These are phyloP conservation scores for Pythium guiyangense DNA, from an alignment of 352 stramenopile genomes.

Conservation along the genomic window DNA sequence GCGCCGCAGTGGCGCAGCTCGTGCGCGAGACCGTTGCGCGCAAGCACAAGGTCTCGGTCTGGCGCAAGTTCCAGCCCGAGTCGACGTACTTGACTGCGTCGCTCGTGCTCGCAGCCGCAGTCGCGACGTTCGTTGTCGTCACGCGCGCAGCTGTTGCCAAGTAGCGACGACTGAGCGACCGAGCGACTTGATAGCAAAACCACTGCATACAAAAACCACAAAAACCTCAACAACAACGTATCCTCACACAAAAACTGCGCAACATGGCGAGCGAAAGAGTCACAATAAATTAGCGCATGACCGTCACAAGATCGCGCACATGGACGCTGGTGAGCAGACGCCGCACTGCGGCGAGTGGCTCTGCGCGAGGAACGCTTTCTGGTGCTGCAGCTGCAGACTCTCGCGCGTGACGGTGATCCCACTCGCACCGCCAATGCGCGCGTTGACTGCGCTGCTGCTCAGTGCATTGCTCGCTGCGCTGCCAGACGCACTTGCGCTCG, in stretches of 20 bases:
- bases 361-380: conserved; percentile 77
- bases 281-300: background rate
- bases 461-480: background rate
- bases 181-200: too few species aligned
- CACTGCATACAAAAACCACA: too few species aligned
- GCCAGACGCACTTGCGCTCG: background rate
- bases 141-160: conserved; percentile 37
- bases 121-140: conserved; percentile 29
- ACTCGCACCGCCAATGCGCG: conserved; percentile 14
- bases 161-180: too few species aligned
- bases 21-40: conserved; percentile 38
- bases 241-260: background rate
- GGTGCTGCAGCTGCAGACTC: conserved; percentile 79
- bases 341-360: conserved; percentile 63
- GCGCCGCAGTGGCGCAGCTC: conserved; percentile 47
- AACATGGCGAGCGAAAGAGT: background rate
- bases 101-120: conserved; percentile 29
- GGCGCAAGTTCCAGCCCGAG: conserved; percentile 9
- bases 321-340: conserved; percentile 27
- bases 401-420: conserved; percentile 81
- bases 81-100: conserved; percentile 28
- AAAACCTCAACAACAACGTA: too few species aligned
- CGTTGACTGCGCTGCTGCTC: background rate
- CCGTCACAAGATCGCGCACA: conserved; percentile 58
- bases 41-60: conserved; percentile 7